Evolutionary conservation across 2,329 filamentous ascomycete genomes (phyloP).

Genomic region (Cephalotrichum gorgonifer): DNA sequence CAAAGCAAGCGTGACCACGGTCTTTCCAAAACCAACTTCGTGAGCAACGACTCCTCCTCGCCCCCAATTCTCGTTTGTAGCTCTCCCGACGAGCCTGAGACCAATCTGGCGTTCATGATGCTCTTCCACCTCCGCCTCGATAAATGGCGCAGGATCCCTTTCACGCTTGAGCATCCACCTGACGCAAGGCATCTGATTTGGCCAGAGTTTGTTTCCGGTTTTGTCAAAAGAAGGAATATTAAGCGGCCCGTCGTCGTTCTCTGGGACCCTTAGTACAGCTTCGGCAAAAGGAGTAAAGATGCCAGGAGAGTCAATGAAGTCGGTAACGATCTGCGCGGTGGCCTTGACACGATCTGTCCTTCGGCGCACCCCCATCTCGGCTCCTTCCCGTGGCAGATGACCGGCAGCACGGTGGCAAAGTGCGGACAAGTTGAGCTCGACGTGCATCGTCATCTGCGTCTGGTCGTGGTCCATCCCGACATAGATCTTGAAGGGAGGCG

Average conservation of each 20-base stretch:
- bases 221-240: conserved; percentile 9
- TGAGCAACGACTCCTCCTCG: conserved; percentile 31
- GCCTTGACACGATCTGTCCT: background rate
- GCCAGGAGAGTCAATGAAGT: background rate
- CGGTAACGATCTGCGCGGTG: background rate
- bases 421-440: conserved; percentile 8
- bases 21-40: conserved; percentile 34
- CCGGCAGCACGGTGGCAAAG: conserved; percentile 10
- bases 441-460: conserved; percentile 5
- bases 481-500: conserved; percentile 6
- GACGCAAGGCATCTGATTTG: conserved; percentile 13
- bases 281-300: background rate
- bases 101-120: conserved; percentile 19
- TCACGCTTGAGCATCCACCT: conserved; percentile 16
- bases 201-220: conserved; percentile 8
- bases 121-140: conserved; percentile 28
- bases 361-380: background rate
- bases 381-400: conserved; percentile 7
- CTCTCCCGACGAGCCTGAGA: conserved; percentile 21
- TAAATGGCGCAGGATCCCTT: conserved; percentile 14
- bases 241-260: background rate
- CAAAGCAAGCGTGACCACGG: conserved; percentile 26
- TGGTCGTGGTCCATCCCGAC: background rate
- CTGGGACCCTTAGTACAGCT: background rate
- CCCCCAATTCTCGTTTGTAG: conserved; percentile 14